These are phyloP conservation scores for Sclerotinia glacialis DNA, from an alignment of 2,329 filamentous ascomycete genomes.

Conservation along the genomic window DNA sequence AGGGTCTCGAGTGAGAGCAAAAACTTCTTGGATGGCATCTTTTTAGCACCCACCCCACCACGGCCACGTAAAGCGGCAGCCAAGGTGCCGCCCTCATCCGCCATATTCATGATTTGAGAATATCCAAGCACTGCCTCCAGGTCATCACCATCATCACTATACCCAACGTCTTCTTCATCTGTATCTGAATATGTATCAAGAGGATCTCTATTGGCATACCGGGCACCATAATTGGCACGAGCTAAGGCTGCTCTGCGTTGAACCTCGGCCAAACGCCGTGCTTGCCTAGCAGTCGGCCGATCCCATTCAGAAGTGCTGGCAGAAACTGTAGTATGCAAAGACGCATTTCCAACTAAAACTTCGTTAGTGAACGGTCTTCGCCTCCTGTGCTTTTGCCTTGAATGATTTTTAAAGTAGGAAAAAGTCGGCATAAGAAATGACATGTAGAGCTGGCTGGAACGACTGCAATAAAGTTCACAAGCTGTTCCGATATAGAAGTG, in stretches of 20 bases:
- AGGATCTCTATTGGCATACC: too few species aligned
- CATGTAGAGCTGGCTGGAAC: neutral
- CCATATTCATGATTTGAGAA: neutral
- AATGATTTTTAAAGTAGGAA: neutral
- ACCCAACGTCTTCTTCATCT: neutral
- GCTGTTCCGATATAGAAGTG: neutral
- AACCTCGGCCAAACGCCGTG: neutral
- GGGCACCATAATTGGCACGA: neutral
- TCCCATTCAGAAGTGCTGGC: neutral
- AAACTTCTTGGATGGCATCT: slow-evolving; percentile 34
- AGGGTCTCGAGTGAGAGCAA: slow-evolving; percentile 36
- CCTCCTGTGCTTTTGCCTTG: neutral
- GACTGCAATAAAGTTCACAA: neutral
- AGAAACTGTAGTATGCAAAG: neutral
- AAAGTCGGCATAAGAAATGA: neutral
- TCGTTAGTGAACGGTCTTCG: neutral
- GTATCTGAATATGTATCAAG: slow-evolving; percentile 1
- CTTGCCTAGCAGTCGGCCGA: slow-evolving; percentile 4
- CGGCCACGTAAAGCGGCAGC: slow-evolving; percentile 31
- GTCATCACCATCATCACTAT: neutral
- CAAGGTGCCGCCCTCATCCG: neutral
- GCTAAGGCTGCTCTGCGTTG: neutral
- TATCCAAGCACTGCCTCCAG: neutral
- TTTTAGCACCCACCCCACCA: slow-evolving; percentile 26
- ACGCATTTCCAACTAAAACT: neutral